phyloP scores from a whole-genome alignment of 2,329 filamentous ascomycete species.

The Cyphellophora attinorum region DNA sequence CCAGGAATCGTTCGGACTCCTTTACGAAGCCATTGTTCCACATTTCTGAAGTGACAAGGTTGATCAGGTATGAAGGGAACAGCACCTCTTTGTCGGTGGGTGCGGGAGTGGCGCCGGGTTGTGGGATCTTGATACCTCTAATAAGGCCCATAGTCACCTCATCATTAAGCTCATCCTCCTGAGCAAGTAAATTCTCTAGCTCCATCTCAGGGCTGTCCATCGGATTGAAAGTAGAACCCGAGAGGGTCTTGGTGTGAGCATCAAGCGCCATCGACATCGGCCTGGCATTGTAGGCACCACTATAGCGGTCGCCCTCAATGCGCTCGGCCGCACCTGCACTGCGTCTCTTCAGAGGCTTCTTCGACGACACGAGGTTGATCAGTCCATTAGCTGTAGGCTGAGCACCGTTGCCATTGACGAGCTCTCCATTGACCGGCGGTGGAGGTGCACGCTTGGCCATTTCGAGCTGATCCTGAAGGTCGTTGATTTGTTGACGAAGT shows the following conservation, averaged over 20 bases:
- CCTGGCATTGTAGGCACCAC: constrained; percentile 82
- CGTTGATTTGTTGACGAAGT: constrained; percentile 76
- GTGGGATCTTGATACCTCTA: constrained; percentile 90
- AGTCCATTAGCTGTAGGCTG: constrained; percentile 56
- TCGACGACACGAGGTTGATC: constrained; percentile 93
- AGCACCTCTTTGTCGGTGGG: constrained; percentile 97
- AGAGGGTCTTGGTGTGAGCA: constrained; percentile 59
- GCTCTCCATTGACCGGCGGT: constrained; percentile 53
- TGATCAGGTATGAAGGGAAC: constrained; percentile 98
- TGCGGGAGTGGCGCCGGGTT: constrained; percentile 73
- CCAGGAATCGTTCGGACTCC: constrained; percentile 95
- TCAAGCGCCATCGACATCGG: constrained; percentile 91
- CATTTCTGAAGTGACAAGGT: constrained; percentile 98
- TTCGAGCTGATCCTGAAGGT: constrained; percentile 88
- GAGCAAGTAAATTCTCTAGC: constrained; percentile 82
- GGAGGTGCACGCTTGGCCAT: constrained; percentile 66
- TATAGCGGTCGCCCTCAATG: constrained; percentile 81
- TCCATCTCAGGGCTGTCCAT: constrained; percentile 91
- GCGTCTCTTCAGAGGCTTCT: constrained; percentile 82
- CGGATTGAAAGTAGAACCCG: constrained; percentile 68
- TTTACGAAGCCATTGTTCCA: constrained; percentile 99
- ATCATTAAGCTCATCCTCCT: constrained; percentile 92
- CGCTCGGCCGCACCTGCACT: constrained; percentile 74
- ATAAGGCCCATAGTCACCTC: constrained; percentile 96
- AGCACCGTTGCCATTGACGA: constrained; percentile 50